Conservation (phyloP, 768 basidiomycete genomes). For the Tricholoma hemisulphureum region DNA sequence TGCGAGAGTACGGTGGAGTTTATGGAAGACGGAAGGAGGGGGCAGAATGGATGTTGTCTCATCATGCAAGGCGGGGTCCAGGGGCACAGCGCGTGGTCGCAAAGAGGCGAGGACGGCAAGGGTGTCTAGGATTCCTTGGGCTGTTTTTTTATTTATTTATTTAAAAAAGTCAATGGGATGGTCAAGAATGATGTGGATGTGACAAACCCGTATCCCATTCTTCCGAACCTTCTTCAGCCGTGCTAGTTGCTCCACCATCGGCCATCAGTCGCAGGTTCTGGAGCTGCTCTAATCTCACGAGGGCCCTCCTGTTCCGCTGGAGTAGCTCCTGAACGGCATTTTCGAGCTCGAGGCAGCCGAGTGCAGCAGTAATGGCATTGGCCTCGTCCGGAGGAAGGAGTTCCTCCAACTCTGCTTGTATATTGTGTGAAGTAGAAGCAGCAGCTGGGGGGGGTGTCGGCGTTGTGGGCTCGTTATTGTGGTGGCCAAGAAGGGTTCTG, state of each 20-base stretch:
- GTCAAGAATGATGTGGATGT: constrained; percentile 4
- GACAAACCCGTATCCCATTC: constrained; percentile 80
- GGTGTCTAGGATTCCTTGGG: constrained; percentile 71
- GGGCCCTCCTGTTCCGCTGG: constrained; percentile 60
- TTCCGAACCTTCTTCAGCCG: constrained; percentile 66
- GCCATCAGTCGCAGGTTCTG: constrained; percentile 55
- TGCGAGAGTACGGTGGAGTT: constrained; percentile 69
- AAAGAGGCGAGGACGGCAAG: constrained; percentile 66
- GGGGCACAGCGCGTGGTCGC: constrained; percentile 55
- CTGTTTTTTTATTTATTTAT: no score
- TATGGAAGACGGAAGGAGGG: constrained; percentile 61
- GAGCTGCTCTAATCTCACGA: constrained; percentile 62
- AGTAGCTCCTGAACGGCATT: constrained; percentile 67
- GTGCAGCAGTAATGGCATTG: constrained; percentile 53
- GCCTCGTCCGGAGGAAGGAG: constrained; percentile 58
- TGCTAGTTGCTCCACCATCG: constrained; percentile 41
- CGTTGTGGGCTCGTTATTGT: constrained; percentile 25
- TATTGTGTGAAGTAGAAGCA: constrained; percentile 17
- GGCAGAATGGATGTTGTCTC: constrained; percentile 49
- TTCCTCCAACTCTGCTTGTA: constrained; percentile 46
- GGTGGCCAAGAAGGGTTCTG: no score
- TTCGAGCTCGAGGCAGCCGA: constrained; percentile 66
- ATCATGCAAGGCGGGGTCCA: constrained; percentile 45
- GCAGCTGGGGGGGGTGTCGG: constrained; percentile 17
- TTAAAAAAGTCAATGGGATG: constrained; percentile 12